phyloP scores from a whole-genome alignment of 257 asterid genomes.

The Coffea canephora region DNA sequence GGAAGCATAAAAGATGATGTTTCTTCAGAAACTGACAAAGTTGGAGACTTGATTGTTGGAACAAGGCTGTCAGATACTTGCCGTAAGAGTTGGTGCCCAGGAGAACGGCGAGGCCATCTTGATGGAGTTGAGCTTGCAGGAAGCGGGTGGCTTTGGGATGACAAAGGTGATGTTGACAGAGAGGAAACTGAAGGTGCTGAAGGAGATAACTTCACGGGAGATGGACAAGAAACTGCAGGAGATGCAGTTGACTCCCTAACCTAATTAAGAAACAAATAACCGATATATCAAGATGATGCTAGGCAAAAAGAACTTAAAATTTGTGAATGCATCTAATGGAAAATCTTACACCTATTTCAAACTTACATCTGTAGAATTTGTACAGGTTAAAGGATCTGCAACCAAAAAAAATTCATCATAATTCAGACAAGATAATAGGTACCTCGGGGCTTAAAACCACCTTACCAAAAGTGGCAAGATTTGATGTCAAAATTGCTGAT shows the following conservation, averaged over 20 bases:
- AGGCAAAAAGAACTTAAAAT: background rate
- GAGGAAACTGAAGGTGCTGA: constrained; percentile 74
- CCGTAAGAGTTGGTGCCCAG: constrained; percentile 55
- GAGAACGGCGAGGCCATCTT: constrained; percentile 69
- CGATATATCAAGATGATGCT: background rate
- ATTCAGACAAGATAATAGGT: background rate
- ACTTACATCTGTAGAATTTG: constrained; percentile 33
- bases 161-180: constrained; percentile 55
- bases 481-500: background rate
- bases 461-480: background rate
- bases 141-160: constrained; percentile 58
- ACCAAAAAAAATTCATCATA: background rate
- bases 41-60: constrained; percentile 63
- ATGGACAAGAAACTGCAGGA: constrained; percentile 51
- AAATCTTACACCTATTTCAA: background rate
- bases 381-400: constrained; percentile 33
- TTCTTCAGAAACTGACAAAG: constrained; percentile 77
- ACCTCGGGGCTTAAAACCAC: background rate
- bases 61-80: constrained; percentile 74
- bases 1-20: constrained; percentile 52
- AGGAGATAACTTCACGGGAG: constrained; percentile 69
- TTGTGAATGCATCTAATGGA: constrained; percentile 1
- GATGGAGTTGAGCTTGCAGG: constrained; percentile 75
- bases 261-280: constrained; percentile 29
- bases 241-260: constrained; percentile 56